phyloP scores from a whole-genome alignment of 202 grass and related monocot species.

The Bolboschoenoplectus hybrid region DNA sequence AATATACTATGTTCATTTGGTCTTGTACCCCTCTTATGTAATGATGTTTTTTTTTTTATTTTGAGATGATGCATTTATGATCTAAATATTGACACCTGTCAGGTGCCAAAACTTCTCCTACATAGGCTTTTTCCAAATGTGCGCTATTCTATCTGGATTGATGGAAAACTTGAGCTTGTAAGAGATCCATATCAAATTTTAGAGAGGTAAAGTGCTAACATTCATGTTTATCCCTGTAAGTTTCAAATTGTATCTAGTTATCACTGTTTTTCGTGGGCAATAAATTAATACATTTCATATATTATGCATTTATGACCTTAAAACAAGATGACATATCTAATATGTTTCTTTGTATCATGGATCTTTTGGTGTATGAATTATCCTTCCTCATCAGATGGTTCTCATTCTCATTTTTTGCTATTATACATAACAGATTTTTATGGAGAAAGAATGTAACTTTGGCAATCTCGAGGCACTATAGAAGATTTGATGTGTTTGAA shows the following conservation, averaged over 20 bases:
- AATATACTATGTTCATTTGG: conserved; percentile 14
- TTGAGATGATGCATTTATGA: conserved; percentile 39
- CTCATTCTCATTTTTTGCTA: conserved; percentile 19
- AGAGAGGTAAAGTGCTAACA: conserved; percentile 60
- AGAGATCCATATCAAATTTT: conserved; percentile 89
- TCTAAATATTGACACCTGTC: conserved; percentile 42
- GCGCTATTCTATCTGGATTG: conserved; percentile 84
- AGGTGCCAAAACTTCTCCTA: conserved; percentile 94
- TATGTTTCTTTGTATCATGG: neutral
- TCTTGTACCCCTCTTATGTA: neutral
- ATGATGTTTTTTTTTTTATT: conserved; percentile 1
- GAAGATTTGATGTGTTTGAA: conserved; percentile 95
- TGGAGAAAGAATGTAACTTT: conserved; percentile 92
- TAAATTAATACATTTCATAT: neutral
- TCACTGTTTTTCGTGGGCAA: conserved; percentile 25
- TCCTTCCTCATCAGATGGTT: conserved; percentile 31
- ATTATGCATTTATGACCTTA: neutral
- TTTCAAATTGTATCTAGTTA: conserved; percentile 6
- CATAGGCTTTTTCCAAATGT: conserved; percentile 94
- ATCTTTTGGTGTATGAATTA: neutral
- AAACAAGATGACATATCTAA: neutral
- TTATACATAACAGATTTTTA: conserved; percentile 72
- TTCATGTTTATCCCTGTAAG: conserved; percentile 4
- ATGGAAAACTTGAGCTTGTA: conserved; percentile 92
- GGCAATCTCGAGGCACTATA: conserved; percentile 97